Conservation (phyloP, 129 eudicot species). For the Heracleum sosnowskyi region DNA sequence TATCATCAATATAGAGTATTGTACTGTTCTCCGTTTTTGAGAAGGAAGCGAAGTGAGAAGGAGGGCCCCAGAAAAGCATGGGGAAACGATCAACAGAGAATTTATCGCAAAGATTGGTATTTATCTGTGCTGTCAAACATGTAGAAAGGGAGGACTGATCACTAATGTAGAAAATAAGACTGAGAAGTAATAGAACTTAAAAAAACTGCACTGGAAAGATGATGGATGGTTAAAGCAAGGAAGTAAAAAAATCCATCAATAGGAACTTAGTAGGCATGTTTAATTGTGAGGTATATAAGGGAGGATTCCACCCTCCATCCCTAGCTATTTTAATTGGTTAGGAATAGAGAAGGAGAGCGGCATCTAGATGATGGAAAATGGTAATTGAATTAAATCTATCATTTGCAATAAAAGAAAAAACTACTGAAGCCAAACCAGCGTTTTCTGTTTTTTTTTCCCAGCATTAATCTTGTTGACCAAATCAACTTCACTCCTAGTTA, state of each 20-base stretch:
- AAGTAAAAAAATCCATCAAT: not conserved
- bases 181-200: not conserved
- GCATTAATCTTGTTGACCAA: not conserved
- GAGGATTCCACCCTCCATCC: not conserved
- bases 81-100: slow-evolving; percentile 78
- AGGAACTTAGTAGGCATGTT: not conserved
- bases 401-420: not conserved
- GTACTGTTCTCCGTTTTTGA: slow-evolving; percentile 51
- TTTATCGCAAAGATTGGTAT: slow-evolving; percentile 73
- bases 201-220: not conserved
- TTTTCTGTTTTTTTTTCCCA: not conserved
- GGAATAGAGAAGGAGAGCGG: not conserved
- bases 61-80: slow-evolving; percentile 69
- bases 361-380: not conserved
- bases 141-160: slow-evolving; percentile 31
- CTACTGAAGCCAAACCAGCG: not conserved
- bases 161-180: slow-evolving; percentile 21
- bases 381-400: not conserved
- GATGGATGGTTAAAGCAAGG: not conserved
- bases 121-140: slow-evolving; percentile 97
- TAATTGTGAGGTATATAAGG: not conserved
- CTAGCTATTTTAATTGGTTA: not conserved
- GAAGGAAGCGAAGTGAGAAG: slow-evolving; percentile 62
- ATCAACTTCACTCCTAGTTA: not conserved
- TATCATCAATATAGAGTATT: slow-evolving; percentile 54